These are phyloP conservation scores for Solanum gracilifrons DNA, from an alignment of 257 asterid species.

Conservation along the genomic window DNA sequence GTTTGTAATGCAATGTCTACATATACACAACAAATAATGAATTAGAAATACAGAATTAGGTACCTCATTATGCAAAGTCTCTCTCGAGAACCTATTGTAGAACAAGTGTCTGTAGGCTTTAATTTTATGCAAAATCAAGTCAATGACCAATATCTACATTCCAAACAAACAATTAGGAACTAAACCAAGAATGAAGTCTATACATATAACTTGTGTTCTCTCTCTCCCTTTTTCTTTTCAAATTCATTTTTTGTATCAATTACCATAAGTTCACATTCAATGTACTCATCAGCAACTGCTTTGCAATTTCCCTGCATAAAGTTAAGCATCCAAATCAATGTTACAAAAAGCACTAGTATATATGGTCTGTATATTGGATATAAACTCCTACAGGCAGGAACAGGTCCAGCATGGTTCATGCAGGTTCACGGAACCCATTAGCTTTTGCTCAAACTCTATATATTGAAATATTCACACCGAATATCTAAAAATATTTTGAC, in stretches of 20 bases:
- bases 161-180: not conserved
- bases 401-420: not conserved
- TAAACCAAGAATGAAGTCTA: not conserved
- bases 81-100: conserved; percentile 45
- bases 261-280: conserved; percentile 94
- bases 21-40: not conserved
- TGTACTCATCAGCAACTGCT: conserved; percentile 72
- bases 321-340: not conserved
- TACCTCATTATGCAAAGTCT: conserved; percentile 40
- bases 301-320: conserved; percentile 55
- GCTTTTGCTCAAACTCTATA: not conserved
- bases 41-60: not conserved
- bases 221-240: not conserved
- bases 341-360: not conserved
- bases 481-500: not conserved
- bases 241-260: not conserved
- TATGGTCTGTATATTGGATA: not conserved
- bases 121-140: conserved; percentile 86
- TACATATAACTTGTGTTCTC: not conserved
- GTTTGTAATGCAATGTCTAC: not conserved
- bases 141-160: conserved; percentile 60
- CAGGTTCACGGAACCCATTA: not conserved
- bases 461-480: not conserved
- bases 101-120: conserved; percentile 75
- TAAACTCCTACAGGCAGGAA: not conserved